Evolutionary conservation across 805 yeast species (phyloP).

Genomic region (Candida ficus): DNA sequence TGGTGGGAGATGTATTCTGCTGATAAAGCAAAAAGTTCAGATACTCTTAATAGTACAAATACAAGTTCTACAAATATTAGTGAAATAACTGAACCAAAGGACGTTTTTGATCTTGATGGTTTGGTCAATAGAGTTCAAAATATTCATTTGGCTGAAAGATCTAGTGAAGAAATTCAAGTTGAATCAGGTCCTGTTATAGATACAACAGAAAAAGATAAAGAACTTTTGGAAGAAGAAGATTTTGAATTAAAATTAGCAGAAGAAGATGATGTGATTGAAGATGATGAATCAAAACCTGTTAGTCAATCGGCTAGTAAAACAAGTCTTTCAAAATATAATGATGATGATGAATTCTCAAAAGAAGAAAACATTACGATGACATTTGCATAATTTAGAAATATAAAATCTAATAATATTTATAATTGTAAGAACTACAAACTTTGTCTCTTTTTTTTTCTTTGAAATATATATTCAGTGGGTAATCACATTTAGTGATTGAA

Average conservation of each 20-base stretch:
- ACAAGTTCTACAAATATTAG: neutral
- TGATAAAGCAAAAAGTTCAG: slow-evolving; percentile 17
- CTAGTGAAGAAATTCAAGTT: neutral
- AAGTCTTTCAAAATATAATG: neutral
- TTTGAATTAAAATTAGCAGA: slow-evolving; percentile 3
- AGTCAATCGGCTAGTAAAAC: neutral
- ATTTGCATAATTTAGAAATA: slow-evolving; percentile 14
- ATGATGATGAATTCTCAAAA: slow-evolving; percentile 15
- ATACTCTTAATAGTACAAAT: slow-evolving; percentile 1
- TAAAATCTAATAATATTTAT: neutral
- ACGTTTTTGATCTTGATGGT: slow-evolving; percentile 19
- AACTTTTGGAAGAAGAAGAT: neutral
- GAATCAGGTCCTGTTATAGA: neutral
- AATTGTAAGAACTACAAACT: neutral
- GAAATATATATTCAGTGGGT: too few species aligned
- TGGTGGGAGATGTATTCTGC: slow-evolving; percentile 45
- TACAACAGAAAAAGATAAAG: neutral
- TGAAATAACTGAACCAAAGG: slow-evolving; percentile 6
- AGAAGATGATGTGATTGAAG: slow-evolving; percentile 4
- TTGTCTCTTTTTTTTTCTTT: neutral
- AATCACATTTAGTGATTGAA: too few species aligned
- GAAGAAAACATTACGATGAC: slow-evolving; percentile 21
- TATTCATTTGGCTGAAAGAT: neutral
- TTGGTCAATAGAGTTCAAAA: slow-evolving; percentile 13
- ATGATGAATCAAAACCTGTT: neutral